Evolutionary conservation across 1,284 basidiomycete species (phyloP).

Genomic region (Fomes fomentarius): DNA sequence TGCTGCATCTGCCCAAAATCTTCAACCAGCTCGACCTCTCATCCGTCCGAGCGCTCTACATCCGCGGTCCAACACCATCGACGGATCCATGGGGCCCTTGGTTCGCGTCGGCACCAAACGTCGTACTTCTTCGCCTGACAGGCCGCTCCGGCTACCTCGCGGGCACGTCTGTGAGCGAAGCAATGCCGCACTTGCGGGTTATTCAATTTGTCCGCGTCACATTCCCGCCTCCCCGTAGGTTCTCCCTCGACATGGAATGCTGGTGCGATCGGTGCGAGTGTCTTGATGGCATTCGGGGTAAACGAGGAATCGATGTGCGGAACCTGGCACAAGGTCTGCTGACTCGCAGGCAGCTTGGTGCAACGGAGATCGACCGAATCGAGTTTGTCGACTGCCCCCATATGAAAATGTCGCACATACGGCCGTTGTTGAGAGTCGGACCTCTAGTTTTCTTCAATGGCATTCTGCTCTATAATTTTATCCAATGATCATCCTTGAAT

Average conservation of each 20-base stretch:
- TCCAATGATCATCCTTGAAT: too few relatives aligned
- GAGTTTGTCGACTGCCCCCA: conserved; percentile 2
- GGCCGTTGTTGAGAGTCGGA: conserved; percentile 1
- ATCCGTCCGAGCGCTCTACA: too few relatives aligned
- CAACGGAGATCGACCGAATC: not conserved
- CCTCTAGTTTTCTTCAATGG: too few relatives aligned
- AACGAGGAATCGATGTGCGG: conserved; percentile 6
- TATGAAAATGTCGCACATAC: conserved; percentile 8
- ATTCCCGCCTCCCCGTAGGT: too few relatives aligned
- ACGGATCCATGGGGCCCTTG: not conserved
- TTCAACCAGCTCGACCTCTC: too few relatives aligned
- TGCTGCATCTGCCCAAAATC: too few relatives aligned
- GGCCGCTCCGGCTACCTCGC: not conserved
- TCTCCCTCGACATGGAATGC: too few relatives aligned
- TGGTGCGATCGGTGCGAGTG: too few relatives aligned
- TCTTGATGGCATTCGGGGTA: not conserved
- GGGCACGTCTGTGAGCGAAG: not conserved
- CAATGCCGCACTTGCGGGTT: not conserved
- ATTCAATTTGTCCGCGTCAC: not conserved
- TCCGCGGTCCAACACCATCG: not conserved
- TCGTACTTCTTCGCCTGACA: not conserved
- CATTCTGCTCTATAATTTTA: too few relatives aligned
- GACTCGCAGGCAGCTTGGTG: conserved; percentile 1
- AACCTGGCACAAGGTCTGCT: conserved; percentile 1
- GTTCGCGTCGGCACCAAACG: not conserved